Percentiles rank a stretch among this genome's conserved stretches.
Conservation (phyloP, 2,329 filamentous ascomycete species). For the Helicocarpus griseus region DNA sequence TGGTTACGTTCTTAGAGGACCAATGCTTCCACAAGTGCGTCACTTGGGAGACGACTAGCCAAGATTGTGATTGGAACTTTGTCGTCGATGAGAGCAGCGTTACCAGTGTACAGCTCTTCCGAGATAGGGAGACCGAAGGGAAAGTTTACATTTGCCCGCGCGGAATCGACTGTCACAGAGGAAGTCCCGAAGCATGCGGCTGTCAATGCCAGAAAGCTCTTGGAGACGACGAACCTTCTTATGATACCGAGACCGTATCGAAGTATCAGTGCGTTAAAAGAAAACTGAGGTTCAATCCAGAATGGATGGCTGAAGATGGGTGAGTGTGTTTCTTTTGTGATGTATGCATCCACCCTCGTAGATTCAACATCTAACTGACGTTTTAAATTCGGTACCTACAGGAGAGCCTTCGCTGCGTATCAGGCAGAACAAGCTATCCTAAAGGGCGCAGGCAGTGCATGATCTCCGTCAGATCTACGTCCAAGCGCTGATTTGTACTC, state of each 20-base stretch:
- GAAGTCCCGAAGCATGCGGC: conserved; percentile 1
- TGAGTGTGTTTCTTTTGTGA: conserved; percentile 1
- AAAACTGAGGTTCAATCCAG: neutral
- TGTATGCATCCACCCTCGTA: neutral
- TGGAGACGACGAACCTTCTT: neutral
- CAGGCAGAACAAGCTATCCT: no score
- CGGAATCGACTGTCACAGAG: conserved; percentile 3
- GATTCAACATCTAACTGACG: neutral
- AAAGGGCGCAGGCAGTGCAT: no score
- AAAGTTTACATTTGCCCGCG: conserved; percentile 9
- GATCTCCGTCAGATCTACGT: no score
- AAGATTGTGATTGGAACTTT: neutral
- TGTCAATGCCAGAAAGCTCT: conserved; percentile 7
- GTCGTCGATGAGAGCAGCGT: neutral
- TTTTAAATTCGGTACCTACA: neutral
- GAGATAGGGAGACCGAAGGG: neutral
- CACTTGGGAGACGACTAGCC: neutral
- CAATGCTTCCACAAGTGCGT: conserved; percentile 7
- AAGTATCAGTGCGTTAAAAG: conserved; percentile 1
- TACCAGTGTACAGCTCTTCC: neutral
- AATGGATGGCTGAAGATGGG: conserved; percentile 9
- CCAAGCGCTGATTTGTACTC: no score
- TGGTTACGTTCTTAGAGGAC: conserved; percentile 9
- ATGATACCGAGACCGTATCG: conserved; percentile 1
- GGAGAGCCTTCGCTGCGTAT: neutral